Evolutionary conservation across 805 yeast species (phyloP), one percentile per base, ranked within the genome.

Genomic region (Yamadazyma tumulicola): DNA sequence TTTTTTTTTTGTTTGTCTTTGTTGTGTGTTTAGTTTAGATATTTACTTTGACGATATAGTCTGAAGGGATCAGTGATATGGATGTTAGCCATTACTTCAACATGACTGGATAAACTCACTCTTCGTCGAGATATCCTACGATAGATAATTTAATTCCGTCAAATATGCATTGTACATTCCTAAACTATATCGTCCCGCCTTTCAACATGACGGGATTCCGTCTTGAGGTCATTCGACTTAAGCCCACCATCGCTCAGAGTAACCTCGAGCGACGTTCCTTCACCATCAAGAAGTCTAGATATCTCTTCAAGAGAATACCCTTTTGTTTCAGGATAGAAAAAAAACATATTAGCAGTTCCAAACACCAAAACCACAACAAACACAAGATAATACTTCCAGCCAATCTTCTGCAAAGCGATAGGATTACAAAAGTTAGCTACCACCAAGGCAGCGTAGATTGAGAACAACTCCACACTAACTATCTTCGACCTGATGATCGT

Each of bases 231-330:
- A 18, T 21, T 31, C 6, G 32, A 27, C 26, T 36, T 36, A 12
- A 36, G 8, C 8, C 30, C 32, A 9, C 9, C 23, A 6, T 35
- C 39, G 13, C 24, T 28, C 32, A 26, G 32, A 11, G 34, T 36
- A 22, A 36, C 35, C 16, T 36, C 39, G 12, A 36, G 20, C 4
- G 39, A 36, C 3, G 14, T 23, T 16, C 27, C 23, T 6, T 35
- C 38, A n/a, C 43, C 43, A 19, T 43, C 64, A 32, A 59, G 57
- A 14, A 51, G 54, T 40, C 43, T 43, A 9, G 61, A 56, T n/a
- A 57, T 58, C 33, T 58, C 64, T 36, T 58, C 63, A 42, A 58
- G 51, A 6, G 61, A 51, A 43, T 50, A 52, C 5, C 64, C 63
- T 14, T 51, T 50, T 10, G 64, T 59, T 37, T 59, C 63, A 7